Percentiles rank a stretch among this genome's conserved stretches.
Conservation (phyloP, 441 rosid genomes). For the Adansonia rubrostipa region DNA sequence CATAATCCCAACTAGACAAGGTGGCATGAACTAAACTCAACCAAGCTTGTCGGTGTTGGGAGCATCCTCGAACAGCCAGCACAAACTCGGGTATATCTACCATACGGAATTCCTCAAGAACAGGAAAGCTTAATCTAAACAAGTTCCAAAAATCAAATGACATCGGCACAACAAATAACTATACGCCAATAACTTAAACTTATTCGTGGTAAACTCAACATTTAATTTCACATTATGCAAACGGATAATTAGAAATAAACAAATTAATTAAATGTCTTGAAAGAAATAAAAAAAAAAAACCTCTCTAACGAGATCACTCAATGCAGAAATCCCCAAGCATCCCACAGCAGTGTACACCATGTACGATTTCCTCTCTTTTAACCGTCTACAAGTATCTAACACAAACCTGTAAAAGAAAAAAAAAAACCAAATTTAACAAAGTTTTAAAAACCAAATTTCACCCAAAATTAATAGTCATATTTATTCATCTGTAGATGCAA, state of each 20-base stretch:
- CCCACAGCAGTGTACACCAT: constrained; percentile 88
- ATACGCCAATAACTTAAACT: not conserved
- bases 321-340: constrained; percentile 70
- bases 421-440: constrained; percentile 20
- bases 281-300: constrained; percentile 36
- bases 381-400: constrained; percentile 67
- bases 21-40: not conserved
- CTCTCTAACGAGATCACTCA: constrained; percentile 77
- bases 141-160: not conserved
- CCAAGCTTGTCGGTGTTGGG: not conserved
- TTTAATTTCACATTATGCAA: not conserved
- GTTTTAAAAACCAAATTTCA: not conserved
- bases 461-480: not conserved
- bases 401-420: constrained; percentile 60
- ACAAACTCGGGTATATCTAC: not conserved
- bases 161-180: not conserved
- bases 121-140: not conserved
- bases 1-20: not conserved
- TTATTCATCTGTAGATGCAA: not conserved
- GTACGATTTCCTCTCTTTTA: constrained; percentile 91
- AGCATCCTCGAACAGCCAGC: constrained; percentile 7
- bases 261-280: not conserved
- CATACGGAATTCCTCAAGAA: not conserved
- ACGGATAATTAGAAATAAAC: not conserved
- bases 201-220: not conserved